Evolutionary conservation across 768 basidiomycete genomes (phyloP), one percentile per base, ranked within the genome.

Genomic region (Boletus coccyginus): DNA sequence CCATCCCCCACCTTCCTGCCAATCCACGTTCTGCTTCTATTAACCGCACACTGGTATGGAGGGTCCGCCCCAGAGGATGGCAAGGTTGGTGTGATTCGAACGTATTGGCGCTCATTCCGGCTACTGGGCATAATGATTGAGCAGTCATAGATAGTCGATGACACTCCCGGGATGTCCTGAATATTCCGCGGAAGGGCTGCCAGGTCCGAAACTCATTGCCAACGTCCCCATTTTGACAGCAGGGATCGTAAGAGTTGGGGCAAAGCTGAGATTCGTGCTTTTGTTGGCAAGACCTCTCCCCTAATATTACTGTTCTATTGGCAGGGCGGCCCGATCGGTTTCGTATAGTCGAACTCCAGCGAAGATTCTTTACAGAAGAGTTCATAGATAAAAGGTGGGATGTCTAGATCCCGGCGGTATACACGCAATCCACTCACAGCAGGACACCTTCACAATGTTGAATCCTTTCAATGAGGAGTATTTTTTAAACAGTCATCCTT

Each of bases 301-400:
- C 17, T 17, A 49, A 17, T 12, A 40, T 46, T 7, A 31, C 43
- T 10, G 6, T 11, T 35, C 4, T 1, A 10, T 53, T 62, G 61
- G 61, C 48, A 46, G 12, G 36, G 27, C 41, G 29, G 40, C 47
- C 10, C 0, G 43, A 52, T 64, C 17, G 43, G 19, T 21, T 56
- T 54, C 38, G 17, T 31, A 59, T 53, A 1, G 2, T 14, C 29
- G n/a, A 36, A 44, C 24, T 27, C n/a, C n/a, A n/a, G n/a, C 16
- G 24, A 24, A 19, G 7, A 14, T 51, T 47, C 46, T n/a, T 13
- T 0, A 35, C 21, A 44, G 13, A 32, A 3, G 5, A 9, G 16
- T 9, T n/a, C 7, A 3, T 11, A 27, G 3, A 62, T 64, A 64
- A 66, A 66, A 58, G 60, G 42, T 53, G 27, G 27, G n/a, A 44